A percentile compares a stretch with the other conserved stretches of the same genome.
phyloP scores from a whole-genome alignment of 2,329 filamentous ascomycete genomes.

The Intubia oerlemansii region DNA sequence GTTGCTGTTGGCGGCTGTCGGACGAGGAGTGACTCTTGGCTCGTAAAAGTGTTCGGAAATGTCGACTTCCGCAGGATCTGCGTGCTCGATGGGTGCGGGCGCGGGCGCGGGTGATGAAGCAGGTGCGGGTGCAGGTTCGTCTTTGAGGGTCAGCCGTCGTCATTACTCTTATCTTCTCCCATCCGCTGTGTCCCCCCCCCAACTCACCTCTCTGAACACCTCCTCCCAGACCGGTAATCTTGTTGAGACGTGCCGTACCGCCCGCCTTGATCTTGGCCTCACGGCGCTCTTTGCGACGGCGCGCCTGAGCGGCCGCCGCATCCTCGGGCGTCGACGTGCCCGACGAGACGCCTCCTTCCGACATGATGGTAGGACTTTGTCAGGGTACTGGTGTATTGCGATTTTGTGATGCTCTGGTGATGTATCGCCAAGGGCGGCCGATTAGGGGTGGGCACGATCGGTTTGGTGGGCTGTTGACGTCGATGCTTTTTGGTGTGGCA shows the following conservation, averaged over 20 bases:
- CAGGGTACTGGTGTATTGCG: too few relatives aligned
- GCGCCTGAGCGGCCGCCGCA: constrained; percentile 36
- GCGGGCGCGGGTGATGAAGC: too few relatives aligned
- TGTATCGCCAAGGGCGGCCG: too few relatives aligned
- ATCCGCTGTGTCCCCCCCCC: neutral
- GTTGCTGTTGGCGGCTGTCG: constrained; percentile 10
- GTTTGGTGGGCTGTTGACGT: too few relatives aligned
- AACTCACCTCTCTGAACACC: constrained; percentile 24
- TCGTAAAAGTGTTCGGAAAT: constrained; percentile 56
- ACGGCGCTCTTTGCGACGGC: constrained; percentile 56
- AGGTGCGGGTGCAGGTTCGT: neutral
- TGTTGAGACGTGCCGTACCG: constrained; percentile 47
- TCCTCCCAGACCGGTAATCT: constrained; percentile 51
- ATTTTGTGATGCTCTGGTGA: too few relatives aligned
- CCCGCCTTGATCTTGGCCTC: constrained; percentile 60
- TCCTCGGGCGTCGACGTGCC: too few relatives aligned
- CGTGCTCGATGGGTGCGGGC: constrained; percentile 16
- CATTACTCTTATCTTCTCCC: too few relatives aligned
- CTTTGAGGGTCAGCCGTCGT: neutral
- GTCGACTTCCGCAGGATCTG: constrained; percentile 56
- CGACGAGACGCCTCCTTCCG: too few relatives aligned
- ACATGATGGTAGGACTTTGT: too few relatives aligned
- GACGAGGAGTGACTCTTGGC: constrained; percentile 21
- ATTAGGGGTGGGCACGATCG: too few relatives aligned
- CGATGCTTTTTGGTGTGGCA: too few relatives aligned